Conservation (phyloP, 306 rosid species). For the Boehmeria nivea region DNA sequence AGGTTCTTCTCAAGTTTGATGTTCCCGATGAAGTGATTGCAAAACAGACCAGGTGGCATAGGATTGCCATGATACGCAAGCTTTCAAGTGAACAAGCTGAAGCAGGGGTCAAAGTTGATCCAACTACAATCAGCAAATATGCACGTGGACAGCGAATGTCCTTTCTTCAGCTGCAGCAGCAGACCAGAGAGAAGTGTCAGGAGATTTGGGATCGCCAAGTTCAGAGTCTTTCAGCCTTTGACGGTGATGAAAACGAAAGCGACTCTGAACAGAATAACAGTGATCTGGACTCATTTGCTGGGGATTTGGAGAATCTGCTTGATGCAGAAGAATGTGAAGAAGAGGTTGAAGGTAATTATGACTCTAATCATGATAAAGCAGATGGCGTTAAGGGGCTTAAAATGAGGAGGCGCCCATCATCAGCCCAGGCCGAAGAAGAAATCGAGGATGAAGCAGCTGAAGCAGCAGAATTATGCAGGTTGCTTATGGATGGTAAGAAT, state of each 20-base stretch:
- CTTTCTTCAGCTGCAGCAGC: constrained; percentile 97
- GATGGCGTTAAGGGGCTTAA: constrained; percentile 86
- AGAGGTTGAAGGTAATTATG: constrained; percentile 60
- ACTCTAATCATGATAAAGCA: constrained; percentile 62
- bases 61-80: constrained; percentile 98
- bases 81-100: constrained; percentile 98
- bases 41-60: constrained; percentile 95
- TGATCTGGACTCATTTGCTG: constrained; percentile 96
- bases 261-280: constrained; percentile 94
- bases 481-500: constrained; percentile 87
- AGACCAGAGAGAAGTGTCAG: constrained; percentile 95
- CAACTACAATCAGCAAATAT: constrained; percentile 87
- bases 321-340: constrained; percentile 97
- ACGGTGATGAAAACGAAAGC: constrained; percentile 81
- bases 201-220: constrained; percentile 95
- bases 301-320: constrained; percentile 93
- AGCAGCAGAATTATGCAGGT: constrained; percentile 79
- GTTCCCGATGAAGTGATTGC: constrained; percentile 90
- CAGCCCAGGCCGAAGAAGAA: constrained; percentile 90
- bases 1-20: constrained; percentile 92
- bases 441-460: constrained; percentile 89
- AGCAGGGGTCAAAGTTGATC: constrained; percentile 92
- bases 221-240: constrained; percentile 71
- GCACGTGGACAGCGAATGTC: constrained; percentile 99
- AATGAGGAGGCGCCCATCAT: constrained; percentile 80